Evolutionary conservation across 2,329 filamentous ascomycete species (phyloP).

Genomic region (Aquanectria penicillioides): DNA sequence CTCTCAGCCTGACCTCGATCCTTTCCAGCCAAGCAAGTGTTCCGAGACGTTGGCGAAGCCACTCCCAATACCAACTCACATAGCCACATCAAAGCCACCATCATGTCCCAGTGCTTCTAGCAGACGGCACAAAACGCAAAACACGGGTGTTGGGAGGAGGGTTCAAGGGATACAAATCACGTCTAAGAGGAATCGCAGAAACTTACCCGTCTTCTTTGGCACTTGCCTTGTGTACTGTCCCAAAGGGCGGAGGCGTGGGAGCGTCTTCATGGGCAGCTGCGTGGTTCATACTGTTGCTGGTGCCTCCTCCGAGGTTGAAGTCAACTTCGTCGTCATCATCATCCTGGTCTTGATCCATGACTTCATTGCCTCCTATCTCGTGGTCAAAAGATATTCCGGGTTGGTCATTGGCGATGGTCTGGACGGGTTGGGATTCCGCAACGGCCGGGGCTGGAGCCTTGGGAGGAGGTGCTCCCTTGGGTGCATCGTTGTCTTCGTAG

Average conservation of each 20-base stretch:
- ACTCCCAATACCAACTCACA: slow-evolving; percentile 32
- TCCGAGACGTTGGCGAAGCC: slow-evolving; percentile 35
- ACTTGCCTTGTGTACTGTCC: slow-evolving; percentile 65
- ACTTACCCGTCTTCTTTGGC: slow-evolving; percentile 66
- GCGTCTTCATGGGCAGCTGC: slow-evolving; percentile 42
- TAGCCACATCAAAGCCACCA: slow-evolving; percentile 29
- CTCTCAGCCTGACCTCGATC: slow-evolving; percentile 40
- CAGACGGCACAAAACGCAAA: slow-evolving; percentile 23
- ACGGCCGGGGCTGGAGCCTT: slow-evolving; percentile 42
- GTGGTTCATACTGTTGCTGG: slow-evolving; percentile 43
- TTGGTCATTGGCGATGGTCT: slow-evolving; percentile 40
- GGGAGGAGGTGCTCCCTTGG: slow-evolving; percentile 51
- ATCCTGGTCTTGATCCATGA: slow-evolving; percentile 56
- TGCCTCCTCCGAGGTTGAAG: slow-evolving; percentile 61
- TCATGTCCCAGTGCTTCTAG: slow-evolving; percentile 29
- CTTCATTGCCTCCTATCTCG: slow-evolving; percentile 48
- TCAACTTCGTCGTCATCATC: slow-evolving; percentile 69
- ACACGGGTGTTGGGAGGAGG: slow-evolving; percentile 19
- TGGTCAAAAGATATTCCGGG: slow-evolving; percentile 32
- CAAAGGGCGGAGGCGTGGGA: slow-evolving; percentile 46
- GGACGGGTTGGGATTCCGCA: slow-evolving; percentile 42
- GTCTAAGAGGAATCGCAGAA: slow-evolving; percentile 26
- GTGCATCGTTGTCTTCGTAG: slow-evolving; percentile 71
- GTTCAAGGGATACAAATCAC: slow-evolving; percentile 37
- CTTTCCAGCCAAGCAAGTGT: slow-evolving; percentile 42